Percentiles rank a stretch among this genome's conserved stretches.
phyloP scores from a whole-genome alignment of 495 filamentous ascomycete genomes.

The Niebla homalea region DNA sequence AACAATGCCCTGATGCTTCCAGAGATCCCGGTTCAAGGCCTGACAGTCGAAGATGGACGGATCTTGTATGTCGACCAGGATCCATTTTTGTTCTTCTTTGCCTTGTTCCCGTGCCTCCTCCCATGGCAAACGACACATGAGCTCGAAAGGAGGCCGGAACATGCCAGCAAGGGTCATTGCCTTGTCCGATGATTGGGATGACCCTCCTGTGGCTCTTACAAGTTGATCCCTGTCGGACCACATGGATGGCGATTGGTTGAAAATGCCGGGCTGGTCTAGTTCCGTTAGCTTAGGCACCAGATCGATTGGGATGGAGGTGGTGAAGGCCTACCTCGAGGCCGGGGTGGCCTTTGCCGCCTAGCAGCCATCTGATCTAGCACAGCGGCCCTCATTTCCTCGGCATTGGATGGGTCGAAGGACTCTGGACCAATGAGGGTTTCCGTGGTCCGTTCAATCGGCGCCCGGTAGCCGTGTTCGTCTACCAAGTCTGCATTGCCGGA shows the following conservation, averaged over 20 bases:
- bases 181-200: constrained; percentile 58
- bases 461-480: constrained; percentile 58
- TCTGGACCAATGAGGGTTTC: constrained; percentile 78
- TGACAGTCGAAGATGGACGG: constrained; percentile 85
- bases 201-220: constrained; percentile 54
- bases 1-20: constrained; percentile 70
- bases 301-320: neutral
- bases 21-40: constrained; percentile 81
- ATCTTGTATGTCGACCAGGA: constrained; percentile 91
- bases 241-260: constrained; percentile 69
- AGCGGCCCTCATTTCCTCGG: constrained; percentile 47
- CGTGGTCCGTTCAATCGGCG: constrained; percentile 80
- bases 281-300: constrained; percentile 10
- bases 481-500: constrained; percentile 5
- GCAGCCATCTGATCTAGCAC: constrained; percentile 53
- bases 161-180: constrained; percentile 69
- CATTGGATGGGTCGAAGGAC: constrained; percentile 37
- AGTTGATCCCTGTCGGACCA: constrained; percentile 57
- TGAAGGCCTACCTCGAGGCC: constrained; percentile 27
- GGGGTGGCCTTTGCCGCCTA: constrained; percentile 29
- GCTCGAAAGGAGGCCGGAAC: constrained; percentile 78
- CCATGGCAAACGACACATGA: constrained; percentile 64
- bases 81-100: constrained; percentile 79
- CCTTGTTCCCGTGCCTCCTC: constrained; percentile 73
- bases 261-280: constrained; percentile 55